Evolutionary conservation across 352 stramenopile species (phyloP), one percentile per base, ranked within the genome.

Genomic region (Pythium graminicola): DNA sequence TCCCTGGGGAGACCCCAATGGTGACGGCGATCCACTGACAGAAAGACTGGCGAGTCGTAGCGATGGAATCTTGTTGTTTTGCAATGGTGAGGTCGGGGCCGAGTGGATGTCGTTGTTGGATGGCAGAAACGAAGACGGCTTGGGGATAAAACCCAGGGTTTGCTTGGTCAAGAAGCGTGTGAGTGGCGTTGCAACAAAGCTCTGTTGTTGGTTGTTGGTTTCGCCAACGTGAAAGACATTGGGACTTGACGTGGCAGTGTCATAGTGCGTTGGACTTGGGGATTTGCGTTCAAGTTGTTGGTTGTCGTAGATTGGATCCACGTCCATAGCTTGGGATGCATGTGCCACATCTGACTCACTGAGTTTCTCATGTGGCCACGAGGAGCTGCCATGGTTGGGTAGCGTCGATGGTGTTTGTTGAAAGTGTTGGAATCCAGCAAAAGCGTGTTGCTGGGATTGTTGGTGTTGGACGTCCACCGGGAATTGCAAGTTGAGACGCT

Each of bases 111-210:
- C 29, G 41, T 62, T 46, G 31, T 57, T 40, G 60, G 67, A 13
- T 54, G 63, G 50, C 59, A 67, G 47, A 49, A 71, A 47, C 50
- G n/a, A n/a, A n/a, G 57, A 54, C 50, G 75, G 50, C 50, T 79
- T 76, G 46, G 67, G 72, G 47, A 76, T 79, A 56, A 77, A 84
- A 20, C 75, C 78, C 11, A 85, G 70, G 29, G 65, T 65, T 36
- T 83, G 71, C 50, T 83, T 84, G 55, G 67, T 73, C 42, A 82
- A 65, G 62, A 89, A 89, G 4, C 78, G 71, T 13, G 50, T 65
- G 50, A 65, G 48, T 3, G 57, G 57, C 11, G 50, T 65, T 5
- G 50, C 50, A 6, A 55, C 54, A 1, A 55, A 11, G 5, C 29
- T 40, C 6, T 58, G 51, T n/a, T 50, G 51, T 39, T 42, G n/a